phyloP scores from a whole-genome alignment of 306 rosid species.

The Trifolium dubium region DNA sequence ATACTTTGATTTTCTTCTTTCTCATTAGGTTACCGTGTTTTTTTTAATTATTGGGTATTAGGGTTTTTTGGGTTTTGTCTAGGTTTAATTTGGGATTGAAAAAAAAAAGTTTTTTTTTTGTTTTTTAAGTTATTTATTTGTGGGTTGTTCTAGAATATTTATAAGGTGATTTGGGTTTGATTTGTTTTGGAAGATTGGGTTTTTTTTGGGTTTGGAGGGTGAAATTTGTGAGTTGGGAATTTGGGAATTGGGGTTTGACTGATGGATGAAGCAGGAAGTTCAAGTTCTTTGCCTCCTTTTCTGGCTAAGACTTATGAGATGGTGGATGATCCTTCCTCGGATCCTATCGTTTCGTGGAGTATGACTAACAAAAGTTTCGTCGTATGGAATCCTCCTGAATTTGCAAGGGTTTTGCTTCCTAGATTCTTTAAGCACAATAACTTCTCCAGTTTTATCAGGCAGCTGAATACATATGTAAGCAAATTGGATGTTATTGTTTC shows the following conservation, averaged over 20 bases:
- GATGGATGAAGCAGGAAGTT: conserved; percentile 86
- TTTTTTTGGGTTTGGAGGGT: conserved; percentile 39
- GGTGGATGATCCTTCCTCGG: conserved; percentile 84
- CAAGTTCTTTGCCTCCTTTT: conserved; percentile 86
- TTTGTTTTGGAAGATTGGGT: conserved; percentile 33
- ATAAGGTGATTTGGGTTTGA: conserved; percentile 40
- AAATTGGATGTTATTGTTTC: conserved; percentile 23
- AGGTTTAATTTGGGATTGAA: conserved; percentile 7
- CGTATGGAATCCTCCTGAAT: conserved; percentile 88
- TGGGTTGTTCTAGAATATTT: not conserved
- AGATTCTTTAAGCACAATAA: conserved; percentile 91
- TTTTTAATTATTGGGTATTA: conserved; percentile 22
- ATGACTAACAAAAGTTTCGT: conserved; percentile 64
- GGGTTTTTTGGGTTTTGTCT: conserved; percentile 35
- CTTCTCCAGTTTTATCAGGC: conserved; percentile 97
- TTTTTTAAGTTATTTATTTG: not conserved
- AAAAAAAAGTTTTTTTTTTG: not conserved
- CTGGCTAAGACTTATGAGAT: conserved; percentile 87
- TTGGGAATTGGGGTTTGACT: conserved; percentile 35
- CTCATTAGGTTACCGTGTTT: conserved; percentile 8
- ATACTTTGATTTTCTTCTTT: conserved; percentile 15
- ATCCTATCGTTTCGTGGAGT: conserved; percentile 86
- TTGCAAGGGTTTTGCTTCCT: conserved; percentile 76
- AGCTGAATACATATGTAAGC: conserved; percentile 94
- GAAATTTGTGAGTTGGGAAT: conserved; percentile 38